Evolutionary conservation across 2,329 filamentous ascomycete genomes (phyloP), one percentile per base, ranked within the genome.

Genomic region (Diplodia sapinea): DNA sequence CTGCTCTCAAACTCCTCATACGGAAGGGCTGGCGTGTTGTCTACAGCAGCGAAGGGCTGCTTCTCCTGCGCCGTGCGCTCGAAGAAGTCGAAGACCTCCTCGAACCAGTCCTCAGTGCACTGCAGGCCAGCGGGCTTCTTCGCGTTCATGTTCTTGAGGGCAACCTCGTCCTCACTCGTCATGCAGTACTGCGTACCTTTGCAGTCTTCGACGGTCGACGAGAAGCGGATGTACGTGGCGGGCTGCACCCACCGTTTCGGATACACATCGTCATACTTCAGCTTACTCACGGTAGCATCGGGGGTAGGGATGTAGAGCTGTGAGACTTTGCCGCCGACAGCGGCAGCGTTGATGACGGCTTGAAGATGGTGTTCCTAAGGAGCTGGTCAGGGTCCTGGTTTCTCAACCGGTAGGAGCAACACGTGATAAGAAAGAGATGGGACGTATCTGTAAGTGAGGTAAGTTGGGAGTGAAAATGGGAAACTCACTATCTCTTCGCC

Each of bases 151-250:
- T 87, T 85, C 76, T 90, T 91, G 73, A 99, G 86, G 76, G 92
- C 97, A 67, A 86, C 87, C 78, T 93, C 91, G 81, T 99, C 95
- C 75, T 96, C 93, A 71, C 90, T 89, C 33, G 89, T 94, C 91
- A 98, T 94, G 81, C 96, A 93, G 88, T 99, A 99, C 74, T 90
- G 88, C 77, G 90, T 91, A 74, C 92, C 91, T 75, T 93, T 90
- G 74, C 91, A 96, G 80, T 99, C 95, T 81, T 99, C 95, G 70
- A 99, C 94, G 2, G 95, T 99, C 72, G 96, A 94, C 71, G 95
- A 98, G 82, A 96, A 98, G 71, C 94, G 93, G 78, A 99, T 97
- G 81, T 98, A 98, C 70, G 94, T 95, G 70, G 90, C 89, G 64
- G 95, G 93, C 79, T 96, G 91, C 74, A 89, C 87, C 81, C 94